Base-by-base conservation (phyloP, 306 rosid genomes). In the Prunus campanulata region DNA sequence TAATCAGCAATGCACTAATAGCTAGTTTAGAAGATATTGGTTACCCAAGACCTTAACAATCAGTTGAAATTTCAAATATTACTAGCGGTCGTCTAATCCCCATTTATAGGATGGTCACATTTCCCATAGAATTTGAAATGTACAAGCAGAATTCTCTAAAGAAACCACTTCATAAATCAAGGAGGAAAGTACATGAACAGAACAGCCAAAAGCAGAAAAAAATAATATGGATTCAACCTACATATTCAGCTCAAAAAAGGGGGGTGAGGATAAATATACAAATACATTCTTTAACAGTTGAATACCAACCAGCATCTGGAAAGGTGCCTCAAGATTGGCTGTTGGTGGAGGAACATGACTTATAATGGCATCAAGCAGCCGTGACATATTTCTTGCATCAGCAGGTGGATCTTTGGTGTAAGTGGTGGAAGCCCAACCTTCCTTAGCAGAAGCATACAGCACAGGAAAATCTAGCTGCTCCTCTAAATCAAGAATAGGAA, bases 381-480 rank as follows among this genome's bases (percentile, higher is more conserved):
- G 85, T 62, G 99, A 85, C 99, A 95, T 95, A 75, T 95, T 90
- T 85, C 71, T 95, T 27, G 81, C 84, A 79, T 95, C 96, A 22
- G 74, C 90, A 55, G 96, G 96, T 77, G 97, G 99, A 74, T 90
- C 92, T 87, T 90, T 95, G 74, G 97, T 95, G 85, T 83, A 92
- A 44, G 86, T 80, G 75, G 83, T 78, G 11, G 99, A 90, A 57
- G 97, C 92, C 99, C 99, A 95, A 82, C 99, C 99, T 82, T 95
- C 99, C 86, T 92, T 95, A 76, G 99, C 99, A 81, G 99, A 95
- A 75, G 97, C 97, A 84, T 95, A 95, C 57, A 95, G 89, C 86
- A 92, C 99, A 11, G 99, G 97, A 79, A 95, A 95, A 85, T 95
- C 99, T 55, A 95, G 91, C 82, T 95, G 99, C 82, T 92, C 99